Conservation (phyloP, 108 stramenopile genomes). For the Nannochloropsis gaditana region DNA sequence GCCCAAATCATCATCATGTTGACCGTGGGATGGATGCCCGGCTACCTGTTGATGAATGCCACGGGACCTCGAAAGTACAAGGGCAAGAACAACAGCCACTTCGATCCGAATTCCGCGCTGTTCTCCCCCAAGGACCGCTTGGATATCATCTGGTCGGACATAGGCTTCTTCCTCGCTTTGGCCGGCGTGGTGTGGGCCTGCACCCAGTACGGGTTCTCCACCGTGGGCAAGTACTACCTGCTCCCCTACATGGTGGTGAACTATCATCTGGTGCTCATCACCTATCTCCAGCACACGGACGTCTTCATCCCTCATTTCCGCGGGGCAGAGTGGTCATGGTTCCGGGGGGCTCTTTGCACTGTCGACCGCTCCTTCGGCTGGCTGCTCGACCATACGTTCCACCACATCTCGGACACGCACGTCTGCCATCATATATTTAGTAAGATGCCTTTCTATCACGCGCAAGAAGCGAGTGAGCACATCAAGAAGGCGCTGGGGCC, state of each 20-base stretch:
- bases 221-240: slow-evolving; percentile 83
- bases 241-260: slow-evolving; percentile 85
- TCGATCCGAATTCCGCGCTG: slow-evolving; percentile 52
- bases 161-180: slow-evolving; percentile 63
- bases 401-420: slow-evolving; percentile 96
- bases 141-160: slow-evolving; percentile 72
- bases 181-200: slow-evolving; percentile 57
- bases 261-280: slow-evolving; percentile 95
- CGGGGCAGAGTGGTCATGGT: slow-evolving; percentile 92
- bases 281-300: slow-evolving; percentile 98
- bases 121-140: slow-evolving; percentile 49
- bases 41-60: slow-evolving; percentile 55
- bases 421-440: slow-evolving; percentile 96
- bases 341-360: slow-evolving; percentile 89
- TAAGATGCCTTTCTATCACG: slow-evolving; percentile 98
- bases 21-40: slow-evolving; percentile 59
- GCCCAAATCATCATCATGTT: slow-evolving; percentile 73
- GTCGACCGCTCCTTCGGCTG: slow-evolving; percentile 85
- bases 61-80: slow-evolving; percentile 57
- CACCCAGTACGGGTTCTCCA: slow-evolving; percentile 55
- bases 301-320: slow-evolving; percentile 95
- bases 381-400: slow-evolving; percentile 86
- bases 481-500: slow-evolving; percentile 60
- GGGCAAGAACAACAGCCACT: slow-evolving; percentile 52
- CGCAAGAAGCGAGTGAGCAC: slow-evolving; percentile 78